Evolutionary conservation across 2,329 filamentous ascomycete species (phyloP).

Genomic region (Colletotrichum cordylinicola): DNA sequence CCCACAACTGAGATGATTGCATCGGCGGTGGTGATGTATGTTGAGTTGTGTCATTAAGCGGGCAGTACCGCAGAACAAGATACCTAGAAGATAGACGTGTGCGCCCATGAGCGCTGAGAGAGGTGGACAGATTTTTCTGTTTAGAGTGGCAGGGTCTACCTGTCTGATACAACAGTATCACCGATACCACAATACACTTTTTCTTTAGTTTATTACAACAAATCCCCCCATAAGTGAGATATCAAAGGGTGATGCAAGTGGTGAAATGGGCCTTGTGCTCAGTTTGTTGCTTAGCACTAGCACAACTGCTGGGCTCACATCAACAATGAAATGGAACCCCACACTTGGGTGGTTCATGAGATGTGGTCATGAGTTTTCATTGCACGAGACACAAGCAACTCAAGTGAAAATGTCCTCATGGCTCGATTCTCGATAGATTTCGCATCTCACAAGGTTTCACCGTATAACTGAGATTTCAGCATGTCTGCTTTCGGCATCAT

Average conservation of each 20-base stretch:
- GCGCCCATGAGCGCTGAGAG: neutral
- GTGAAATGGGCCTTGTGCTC: neutral
- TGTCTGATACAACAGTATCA: neutral
- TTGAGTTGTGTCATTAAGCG: neutral
- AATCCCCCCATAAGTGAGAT: neutral
- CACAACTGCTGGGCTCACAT: neutral
- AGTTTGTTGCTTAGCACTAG: neutral
- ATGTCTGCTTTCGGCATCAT: neutral
- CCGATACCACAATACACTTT: neutral
- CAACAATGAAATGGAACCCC: neutral
- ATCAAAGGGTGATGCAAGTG: fast-evolving
- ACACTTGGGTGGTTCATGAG: neutral
- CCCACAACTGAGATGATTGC: neutral
- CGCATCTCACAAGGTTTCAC: neutral
- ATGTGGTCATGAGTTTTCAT: neutral
- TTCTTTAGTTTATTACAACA: neutral
- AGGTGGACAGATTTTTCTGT: neutral
- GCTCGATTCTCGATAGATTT: too few relatives aligned
- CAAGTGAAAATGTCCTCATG: too few relatives aligned
- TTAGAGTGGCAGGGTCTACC: neutral
- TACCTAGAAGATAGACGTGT: constrained; percentile 10
- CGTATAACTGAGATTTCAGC: neutral
- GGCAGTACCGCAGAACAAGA: neutral
- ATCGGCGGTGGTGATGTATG: neutral
- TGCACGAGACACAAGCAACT: neutral